phyloP scores from a whole-genome alignment of 495 filamentous ascomycete species.

The Hypoxylon trugodes region DNA sequence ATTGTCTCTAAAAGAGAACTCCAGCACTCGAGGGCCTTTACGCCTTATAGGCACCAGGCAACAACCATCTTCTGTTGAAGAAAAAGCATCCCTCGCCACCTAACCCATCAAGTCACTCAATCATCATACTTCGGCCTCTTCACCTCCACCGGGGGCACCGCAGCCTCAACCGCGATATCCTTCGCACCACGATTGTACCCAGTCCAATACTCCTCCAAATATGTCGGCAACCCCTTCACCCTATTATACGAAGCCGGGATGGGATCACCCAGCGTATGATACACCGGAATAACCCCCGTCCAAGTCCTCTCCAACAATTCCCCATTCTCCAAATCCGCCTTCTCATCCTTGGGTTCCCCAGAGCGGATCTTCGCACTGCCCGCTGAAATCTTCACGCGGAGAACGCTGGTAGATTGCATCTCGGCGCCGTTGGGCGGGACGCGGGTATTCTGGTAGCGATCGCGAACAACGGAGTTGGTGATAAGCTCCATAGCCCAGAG shows the following conservation, averaged over 20 bases:
- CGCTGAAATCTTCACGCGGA: conserved; percentile 72
- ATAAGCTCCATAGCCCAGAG: conserved; percentile 84
- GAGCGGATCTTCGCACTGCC: conserved; percentile 82
- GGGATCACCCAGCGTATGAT: conserved; percentile 71
- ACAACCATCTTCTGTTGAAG: no score
- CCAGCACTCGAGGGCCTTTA: no score
- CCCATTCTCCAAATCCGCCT: conserved; percentile 69
- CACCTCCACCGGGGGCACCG: conserved; percentile 37
- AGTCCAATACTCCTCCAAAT: conserved; percentile 66
- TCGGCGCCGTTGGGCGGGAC: conserved; percentile 77
- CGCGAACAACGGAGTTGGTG: conserved; percentile 74
- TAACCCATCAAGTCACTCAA: no score
- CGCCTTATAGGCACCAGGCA: no score
- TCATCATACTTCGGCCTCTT: conserved; percentile 43
- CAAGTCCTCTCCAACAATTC: conserved; percentile 70
- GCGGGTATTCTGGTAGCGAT: conserved; percentile 75
- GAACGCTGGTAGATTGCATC: conserved; percentile 77
- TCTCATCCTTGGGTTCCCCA: conserved; percentile 75
- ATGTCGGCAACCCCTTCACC: conserved; percentile 66
- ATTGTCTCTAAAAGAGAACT: no score
- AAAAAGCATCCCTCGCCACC: no score
- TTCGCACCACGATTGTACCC: conserved; percentile 62
- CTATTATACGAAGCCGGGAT: conserved; percentile 69
- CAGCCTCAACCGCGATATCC: conserved; percentile 62
- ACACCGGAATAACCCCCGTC: conserved; percentile 86